Base-by-base conservation (phyloP, 202 grass and related monocot species). In the Hordeum pubiflorum region DNA sequence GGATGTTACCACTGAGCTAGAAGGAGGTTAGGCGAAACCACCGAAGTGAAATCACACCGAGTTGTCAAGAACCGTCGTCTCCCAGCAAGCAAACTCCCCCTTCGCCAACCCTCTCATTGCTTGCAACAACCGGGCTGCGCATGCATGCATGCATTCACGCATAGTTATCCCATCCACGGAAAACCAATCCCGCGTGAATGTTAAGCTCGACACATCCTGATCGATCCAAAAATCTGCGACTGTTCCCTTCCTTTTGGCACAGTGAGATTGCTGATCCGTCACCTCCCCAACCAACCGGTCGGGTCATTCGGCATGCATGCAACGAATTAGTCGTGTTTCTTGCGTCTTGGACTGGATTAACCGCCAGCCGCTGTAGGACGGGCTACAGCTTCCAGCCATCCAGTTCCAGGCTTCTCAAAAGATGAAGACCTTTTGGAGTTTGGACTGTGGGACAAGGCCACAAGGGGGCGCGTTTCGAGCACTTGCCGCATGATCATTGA, bases 261-360 rank as follows among this genome's bases (percentile, higher is more conserved):
- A 74, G 80, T 58, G 18, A 24, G 6, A 55, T 65, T 20, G 79
- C 58, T 88, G 48, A 27, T 60, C 74, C 86, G 58, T 87, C 86
- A 48, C 74, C 9, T 87, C 71, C 11, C 24, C 14, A 0, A 70
- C 39, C 67, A 27, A 26, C 24, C 66, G 9, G 33, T 77, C 79
- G 52, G n/a, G 39, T 27, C 67, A 70, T 44, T 70, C 67, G 22
- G 67, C 56, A 70, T 33, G 63, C 50, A 48, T 22, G 41, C 24
- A 38, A 60, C n/a, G 70, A 82, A 27, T 58, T 59, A 12, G 26
- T 70, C 67, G 39, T 27, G 67, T 82, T 65, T 63, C 27, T 82
- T 77, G 64, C 65, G 62, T 77, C 64, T 10, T 72, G 55, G 12
- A 78, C 22, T 55, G 31, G 52, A 54, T 63, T 26, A 69, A 43